phyloP scores from a whole-genome alignment of 306 rosid species.

The Cyamopsis tetragonoloba region DNA sequence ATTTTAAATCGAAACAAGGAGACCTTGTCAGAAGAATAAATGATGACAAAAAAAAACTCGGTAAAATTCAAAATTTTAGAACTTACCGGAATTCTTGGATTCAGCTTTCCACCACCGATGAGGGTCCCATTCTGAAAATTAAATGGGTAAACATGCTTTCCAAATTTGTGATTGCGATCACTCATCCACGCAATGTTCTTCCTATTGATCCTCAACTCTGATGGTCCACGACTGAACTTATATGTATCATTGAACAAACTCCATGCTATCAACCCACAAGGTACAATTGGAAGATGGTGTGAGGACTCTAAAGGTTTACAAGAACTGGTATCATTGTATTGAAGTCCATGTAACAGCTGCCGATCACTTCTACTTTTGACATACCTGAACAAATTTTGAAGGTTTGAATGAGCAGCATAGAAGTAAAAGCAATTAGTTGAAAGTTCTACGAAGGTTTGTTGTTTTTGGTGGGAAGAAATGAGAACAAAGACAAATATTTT shows the following conservation, averaged over 20 bases:
- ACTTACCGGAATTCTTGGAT: constrained; percentile 80
- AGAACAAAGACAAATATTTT: background rate
- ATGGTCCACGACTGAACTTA: constrained; percentile 55
- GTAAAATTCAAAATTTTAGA: constrained; percentile 18
- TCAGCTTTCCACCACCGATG: constrained; percentile 76
- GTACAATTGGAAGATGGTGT: constrained; percentile 65
- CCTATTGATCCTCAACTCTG: constrained; percentile 68
- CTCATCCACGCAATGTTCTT: constrained; percentile 95
- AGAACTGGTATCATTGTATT: constrained; percentile 56
- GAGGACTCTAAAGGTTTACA: constrained; percentile 67
- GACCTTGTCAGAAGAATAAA: background rate
- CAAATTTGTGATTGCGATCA: constrained; percentile 83
- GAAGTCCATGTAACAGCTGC: constrained; percentile 80
- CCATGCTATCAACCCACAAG: constrained; percentile 96
- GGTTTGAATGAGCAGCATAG: constrained; percentile 20
- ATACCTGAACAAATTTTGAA: constrained; percentile 55
- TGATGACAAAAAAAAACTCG: background rate
- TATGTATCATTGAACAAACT: constrained; percentile 91
- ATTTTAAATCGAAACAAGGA: constrained; percentile 2
- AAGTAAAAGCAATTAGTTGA: constrained; percentile 20
- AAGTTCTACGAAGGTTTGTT: background rate
- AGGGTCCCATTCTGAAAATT: constrained; percentile 94
- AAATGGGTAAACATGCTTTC: constrained; percentile 82
- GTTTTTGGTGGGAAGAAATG: background rate
- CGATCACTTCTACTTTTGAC: constrained; percentile 81